Evolutionary conservation across 2,329 filamentous ascomycete species (phyloP), one percentile per base, ranked within the genome.

Genomic region (Epichloe sp.): DNA sequence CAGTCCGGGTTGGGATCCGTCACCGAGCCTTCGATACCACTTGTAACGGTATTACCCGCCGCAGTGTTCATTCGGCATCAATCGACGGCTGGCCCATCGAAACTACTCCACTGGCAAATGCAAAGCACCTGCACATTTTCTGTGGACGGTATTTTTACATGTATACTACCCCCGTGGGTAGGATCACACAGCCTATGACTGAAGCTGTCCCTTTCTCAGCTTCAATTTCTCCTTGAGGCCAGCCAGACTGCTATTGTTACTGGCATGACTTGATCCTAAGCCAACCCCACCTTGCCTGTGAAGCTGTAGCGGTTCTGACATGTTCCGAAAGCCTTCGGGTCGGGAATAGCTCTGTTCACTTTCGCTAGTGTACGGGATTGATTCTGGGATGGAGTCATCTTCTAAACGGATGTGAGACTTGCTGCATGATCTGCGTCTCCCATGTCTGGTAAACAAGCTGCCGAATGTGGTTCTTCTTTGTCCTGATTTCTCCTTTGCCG

Each of bases 401-500:
- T 50, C 48, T 21, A 11, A 26, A 14, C 10, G 8, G 31, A 21
- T 4, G 10, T 12, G 10, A 5, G 48, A 6, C 23, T 35, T 50
- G 36, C 42, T 40, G 42, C 19, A 35, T 21, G 48, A 50, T 31
- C 21, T 45, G n/a, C 41, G 42, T 14, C 48, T 23, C 38, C 21
- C 43, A 36, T 50, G 48, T 23, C 41, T 46, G n/a, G 35, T 17
- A 40, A 50, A 41, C 4, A 50, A 45, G 17, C 35, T 50, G 17
- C 43, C 48, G n/a, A 50, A 50, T 5, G 48, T 38, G 5, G 23
- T 46, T 26, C 40, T 50, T 34, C n/a, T 46, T 21, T 42, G 36
- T 44, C 31, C 31, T 12, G 11, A 14, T 26, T 8, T 45, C 14
- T 17, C 19, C 6, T n/a, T 41, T 11, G 35, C 48, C 17, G 12